Evolutionary conservation across 2,329 filamentous ascomycete species (phyloP), one percentile per base, ranked within the genome.

Genomic region (Neonectria coccinea): DNA sequence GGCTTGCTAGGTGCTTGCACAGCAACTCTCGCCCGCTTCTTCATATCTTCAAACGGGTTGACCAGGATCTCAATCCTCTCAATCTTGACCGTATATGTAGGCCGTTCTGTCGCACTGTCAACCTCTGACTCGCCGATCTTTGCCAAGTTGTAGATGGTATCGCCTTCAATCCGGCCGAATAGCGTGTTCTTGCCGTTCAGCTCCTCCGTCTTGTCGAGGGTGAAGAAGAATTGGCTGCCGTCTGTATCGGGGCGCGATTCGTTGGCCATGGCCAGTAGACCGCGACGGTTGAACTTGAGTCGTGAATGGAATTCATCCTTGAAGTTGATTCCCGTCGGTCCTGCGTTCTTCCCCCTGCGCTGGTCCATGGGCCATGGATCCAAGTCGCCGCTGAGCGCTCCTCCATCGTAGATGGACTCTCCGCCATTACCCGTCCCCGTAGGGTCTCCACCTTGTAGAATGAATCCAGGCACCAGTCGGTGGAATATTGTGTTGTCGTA

Each of bases 151-250:
- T 97, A 99, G 59, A 99, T 96, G 16, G 95, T 97, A 69, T 98
- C 93, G 29, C 95, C 96, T 39, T 92, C 93, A 48, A 99, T 87
- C 61, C 96, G 86, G 18, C 96, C 96, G 82, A 99, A 98, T 78
- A 98, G 82, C 0, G 96, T 98, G 78, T 97, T 97, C 80, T 92
- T 93, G 56, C 91, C 92, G 71, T 91, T 93, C 74, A 99, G 79
- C 82, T 98, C 94, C 27, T 93, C 90, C 25, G 94, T 85, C 75
- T 91, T 94, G 67, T 89, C 94, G 57, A 99, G 81, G 0, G 96
- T 98, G 66, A 99, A 90, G 82, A 99, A 99, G 84, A 98, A 98
- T 79, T 99, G 96, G 78, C 93, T 97, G 36, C 93, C 92, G 81
- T 98, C 98, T 59, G 92, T 92, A 74, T 94, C 85, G 31, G 87